A percentile compares a stretch with the other conserved stretches of the same genome.
phyloP scores from a whole-genome alignment of 805 yeast genomes.

The Candida succiphila region DNA sequence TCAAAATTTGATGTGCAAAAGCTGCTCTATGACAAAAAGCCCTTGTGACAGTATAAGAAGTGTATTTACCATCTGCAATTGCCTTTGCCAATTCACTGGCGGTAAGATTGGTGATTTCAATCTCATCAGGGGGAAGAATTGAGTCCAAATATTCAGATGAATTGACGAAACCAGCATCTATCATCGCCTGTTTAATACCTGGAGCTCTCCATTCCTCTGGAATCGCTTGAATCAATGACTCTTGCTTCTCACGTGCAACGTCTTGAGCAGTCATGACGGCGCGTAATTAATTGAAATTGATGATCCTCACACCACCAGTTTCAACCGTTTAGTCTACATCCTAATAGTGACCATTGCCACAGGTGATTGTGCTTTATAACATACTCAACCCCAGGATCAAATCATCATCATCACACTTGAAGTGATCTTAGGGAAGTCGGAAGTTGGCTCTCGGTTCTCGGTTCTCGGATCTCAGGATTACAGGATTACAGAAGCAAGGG shows the following conservation, averaged over 20 bases:
- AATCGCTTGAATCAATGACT: conserved; percentile 10
- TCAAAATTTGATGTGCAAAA: conserved; percentile 31
- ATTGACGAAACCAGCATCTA: conserved; percentile 26
- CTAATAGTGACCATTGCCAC: too few relatives aligned
- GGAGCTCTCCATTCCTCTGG: conserved; percentile 35
- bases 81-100: conserved; percentile 6
- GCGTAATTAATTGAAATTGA: conserved; percentile 18
- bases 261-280: background rate
- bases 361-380: too few relatives aligned
- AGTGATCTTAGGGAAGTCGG: too few relatives aligned
- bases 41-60: conserved; percentile 25
- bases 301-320: too few relatives aligned
- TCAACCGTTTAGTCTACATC: too few relatives aligned
- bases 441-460: too few relatives aligned
- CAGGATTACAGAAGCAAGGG: too few relatives aligned
- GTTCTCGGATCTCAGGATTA: too few relatives aligned
- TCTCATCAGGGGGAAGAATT: conserved; percentile 22
- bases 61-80: conserved; percentile 20
- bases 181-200: conserved; percentile 20
- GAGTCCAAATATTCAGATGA: conserved; percentile 26
- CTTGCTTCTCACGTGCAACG: background rate
- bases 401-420: too few relatives aligned
- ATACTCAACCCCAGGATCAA: too few relatives aligned
- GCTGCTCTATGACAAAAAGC: conserved; percentile 35
- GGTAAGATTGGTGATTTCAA: conserved; percentile 25